Base-by-base conservation (phyloP, 2,329 filamentous ascomycete genomes). In the Scytalidium sp. region DNA sequence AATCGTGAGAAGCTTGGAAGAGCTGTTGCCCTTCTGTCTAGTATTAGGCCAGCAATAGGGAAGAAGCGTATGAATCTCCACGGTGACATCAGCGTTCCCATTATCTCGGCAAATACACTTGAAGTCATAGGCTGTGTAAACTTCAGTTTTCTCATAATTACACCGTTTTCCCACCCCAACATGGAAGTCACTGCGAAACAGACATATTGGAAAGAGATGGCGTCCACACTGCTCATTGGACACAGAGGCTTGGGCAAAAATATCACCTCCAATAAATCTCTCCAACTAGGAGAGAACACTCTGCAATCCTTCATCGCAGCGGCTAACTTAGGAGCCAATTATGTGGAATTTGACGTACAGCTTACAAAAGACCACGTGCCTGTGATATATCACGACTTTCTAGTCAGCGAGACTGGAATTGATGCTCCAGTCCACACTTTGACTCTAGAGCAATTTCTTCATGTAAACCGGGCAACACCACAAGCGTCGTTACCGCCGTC, bases 311-410 rank as follows among this genome's bases (percentile, higher is more conserved):
- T 99, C 70, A 96, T 97, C 63, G 90, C 93, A 2, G 94, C 94
- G 2, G 92, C 93, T 41, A 97, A 97, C 58, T 71, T 99, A 46
- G 94, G 94, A 8, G 94, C 83, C 3, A 80, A 85, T 49, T 87
- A 86, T 59, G 83, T 87, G 43, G 83, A 86, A 59, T 85, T 88
- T 62, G 94, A 99, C 65, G 94, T 99, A 1, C 94, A 99, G 66
- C 75, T 99, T 36, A 99, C 94, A n/a, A 99, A 99, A 64, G 94
- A 99, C 65, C 91, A 95, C 61, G 91, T 99, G 1, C 94, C 94
- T 0, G 93, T 99, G 56, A 96, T 99, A 62, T 99, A 99, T 65
- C 94, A 99, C 65, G 94, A 99, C 68, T 99, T 99, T 64, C 77
- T 97, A 13, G 94, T 99, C 66, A 96, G 91, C 64, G 94, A 99